Evolutionary conservation across 176 grass and related monocot species (phyloP), one percentile per base, ranked within the genome.

Genomic region (Areca catechu): DNA sequence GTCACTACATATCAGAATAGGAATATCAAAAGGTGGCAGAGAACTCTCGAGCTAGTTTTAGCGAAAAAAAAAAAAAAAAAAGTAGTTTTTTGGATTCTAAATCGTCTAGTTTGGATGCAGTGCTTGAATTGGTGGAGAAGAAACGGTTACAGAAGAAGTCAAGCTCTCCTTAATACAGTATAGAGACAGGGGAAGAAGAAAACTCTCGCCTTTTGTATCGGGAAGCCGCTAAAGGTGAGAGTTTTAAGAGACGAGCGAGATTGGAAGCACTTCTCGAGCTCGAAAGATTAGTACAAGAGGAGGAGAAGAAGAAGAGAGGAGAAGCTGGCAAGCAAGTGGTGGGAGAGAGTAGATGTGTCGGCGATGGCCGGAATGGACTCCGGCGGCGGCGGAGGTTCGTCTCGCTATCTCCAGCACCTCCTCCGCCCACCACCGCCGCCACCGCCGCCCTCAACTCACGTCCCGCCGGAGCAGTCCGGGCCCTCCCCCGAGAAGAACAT

Each of bases 251-350:
- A 21, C 12, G 61, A 15, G 17, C 29, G 23, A 62, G 21, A 24
- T 29, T 4, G 16, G 56, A 22, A 50, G 23, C 19, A 16, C 34
- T 12, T 10, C 7, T 43, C 34, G 17, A 9, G 57, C 17, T 48
- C 24, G 25, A 9, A 57, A 63, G 23, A 5, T 30, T 24, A 15
- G 12, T 10, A 23, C n/a, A n/a, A n/a, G 53, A 60, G 62, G 62
- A 54, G 14, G 62, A 52, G 23, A 50, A 85, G 56, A 73, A 53
- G 14, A 15, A 27, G 22, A 60, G 69, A 80, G 66, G 82, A 48
- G 63, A 88, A 90, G 84, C 84, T 90, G 84, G 89, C 87, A 65
- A 85, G 85, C 65, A 97, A 91, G 93, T 97, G 93, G 93, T 97
- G 93, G 93, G 93, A 97, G 78, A 75, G 87, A 21, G 75, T 73